A percentile compares a stretch with the other conserved stretches of the same genome.
Conservation (phyloP, 148 eudicot genomes). For the Bassia scoparia region DNA sequence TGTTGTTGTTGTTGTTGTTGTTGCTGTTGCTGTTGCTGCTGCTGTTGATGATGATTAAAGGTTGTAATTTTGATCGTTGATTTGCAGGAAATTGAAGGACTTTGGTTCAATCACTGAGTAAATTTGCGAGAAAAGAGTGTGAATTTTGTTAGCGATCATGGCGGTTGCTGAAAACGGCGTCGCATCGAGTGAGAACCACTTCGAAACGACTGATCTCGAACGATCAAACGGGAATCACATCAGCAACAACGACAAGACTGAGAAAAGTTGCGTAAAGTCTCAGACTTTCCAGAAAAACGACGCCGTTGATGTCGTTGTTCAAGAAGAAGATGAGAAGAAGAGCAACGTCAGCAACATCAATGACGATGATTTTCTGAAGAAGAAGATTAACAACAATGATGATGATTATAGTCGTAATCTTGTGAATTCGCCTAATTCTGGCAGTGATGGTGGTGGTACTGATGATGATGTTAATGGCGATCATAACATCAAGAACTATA, state of each 20-base stretch:
- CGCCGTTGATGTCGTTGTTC: background rate
- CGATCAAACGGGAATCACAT: conserved; percentile 36
- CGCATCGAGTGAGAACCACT: conserved; percentile 30
- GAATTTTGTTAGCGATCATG: conserved; percentile 43
- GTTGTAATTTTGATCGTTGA: conserved; percentile 2
- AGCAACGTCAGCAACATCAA: conserved; percentile 8
- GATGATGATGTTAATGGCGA: background rate
- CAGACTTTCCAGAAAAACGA: conserved; percentile 1
- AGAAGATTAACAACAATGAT: background rate
- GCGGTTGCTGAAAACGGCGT: conserved; percentile 70
- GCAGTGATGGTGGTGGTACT: background rate
- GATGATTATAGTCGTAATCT: background rate
- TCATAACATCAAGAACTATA: background rate
- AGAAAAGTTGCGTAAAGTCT: conserved; percentile 14
- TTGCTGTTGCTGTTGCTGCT: background rate
- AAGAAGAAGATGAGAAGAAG: conserved; percentile 15
- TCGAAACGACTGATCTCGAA: conserved; percentile 41
- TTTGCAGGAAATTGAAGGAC: conserved; percentile 7
- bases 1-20: background rate
- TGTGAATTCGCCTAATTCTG: conserved; percentile 14
- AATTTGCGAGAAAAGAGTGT: background rate
- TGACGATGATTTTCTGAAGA: background rate
- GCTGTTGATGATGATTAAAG: no score
- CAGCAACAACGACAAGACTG: conserved; percentile 19
- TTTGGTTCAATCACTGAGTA: background rate